These are phyloP conservation scores for Lasiodiplodia gonubiensis DNA, from an alignment of 2,329 filamentous ascomycete species.

Conservation along the genomic window DNA sequence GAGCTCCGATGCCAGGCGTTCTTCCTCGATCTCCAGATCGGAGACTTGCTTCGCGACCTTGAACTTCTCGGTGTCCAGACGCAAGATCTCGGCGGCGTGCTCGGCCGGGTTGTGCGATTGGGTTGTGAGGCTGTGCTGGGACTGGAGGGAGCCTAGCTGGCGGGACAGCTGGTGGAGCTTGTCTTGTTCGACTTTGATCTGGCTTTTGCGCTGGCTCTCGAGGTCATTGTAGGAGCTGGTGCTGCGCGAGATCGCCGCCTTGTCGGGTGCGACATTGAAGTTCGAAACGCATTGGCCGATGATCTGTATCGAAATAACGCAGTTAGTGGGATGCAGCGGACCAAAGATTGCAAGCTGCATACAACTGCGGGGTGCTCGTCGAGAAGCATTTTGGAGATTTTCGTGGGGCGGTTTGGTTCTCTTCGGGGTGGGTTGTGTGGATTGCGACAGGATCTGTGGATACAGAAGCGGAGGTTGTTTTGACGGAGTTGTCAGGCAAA, in stretches of 20 bases:
- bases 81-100: constrained; percentile 83
- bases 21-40: constrained; percentile 92
- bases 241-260: constrained; percentile 80
- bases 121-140: constrained; percentile 78
- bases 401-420: neutral
- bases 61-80: constrained; percentile 92
- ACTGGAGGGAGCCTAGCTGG: constrained; percentile 73
- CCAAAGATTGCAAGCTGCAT: constrained; percentile 42
- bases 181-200: constrained; percentile 32
- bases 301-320: constrained; percentile 61
- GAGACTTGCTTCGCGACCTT: constrained; percentile 88
- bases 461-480: neutral
- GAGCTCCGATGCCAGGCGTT: constrained; percentile 80
- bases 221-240: constrained; percentile 82
- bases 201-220: constrained; percentile 78
- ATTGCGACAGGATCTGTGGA: neutral
- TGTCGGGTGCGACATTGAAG: constrained; percentile 94
- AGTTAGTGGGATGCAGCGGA: neutral
- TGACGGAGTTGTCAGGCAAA: neutral
- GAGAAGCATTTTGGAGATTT: constrained; percentile 75
- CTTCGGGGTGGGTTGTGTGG: neutral
- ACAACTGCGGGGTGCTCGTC: constrained; percentile 90
- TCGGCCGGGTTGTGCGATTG: constrained; percentile 75
- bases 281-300: constrained; percentile 91
- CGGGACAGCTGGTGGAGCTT: constrained; percentile 67